A percentile compares a stretch with the other conserved stretches of the same genome.
Evolutionary conservation across 1,139 yeast genomes (phyloP).

Genomic region (Nadsonia starkeyi-henricii): DNA sequence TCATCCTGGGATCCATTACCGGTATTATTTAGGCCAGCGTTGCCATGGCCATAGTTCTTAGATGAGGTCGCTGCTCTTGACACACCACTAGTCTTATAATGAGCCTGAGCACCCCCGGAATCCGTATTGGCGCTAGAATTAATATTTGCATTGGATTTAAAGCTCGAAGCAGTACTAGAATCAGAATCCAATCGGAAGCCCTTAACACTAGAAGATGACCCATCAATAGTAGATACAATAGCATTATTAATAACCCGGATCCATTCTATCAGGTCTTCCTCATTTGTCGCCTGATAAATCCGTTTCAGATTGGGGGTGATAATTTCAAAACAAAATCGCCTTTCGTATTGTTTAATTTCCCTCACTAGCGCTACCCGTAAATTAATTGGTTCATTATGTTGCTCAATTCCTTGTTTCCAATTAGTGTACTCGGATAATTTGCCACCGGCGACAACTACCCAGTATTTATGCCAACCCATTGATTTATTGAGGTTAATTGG

Average conservation of each 20-base stretch:
- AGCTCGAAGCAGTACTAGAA: neutral
- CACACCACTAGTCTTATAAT: neutral
- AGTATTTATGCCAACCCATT: conserved; percentile 78
- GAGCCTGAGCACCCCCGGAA: neutral
- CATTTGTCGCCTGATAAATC: conserved; percentile 63
- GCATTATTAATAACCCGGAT: conserved; percentile 36
- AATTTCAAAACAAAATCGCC: conserved; percentile 58
- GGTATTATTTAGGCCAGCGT: too few relatives aligned
- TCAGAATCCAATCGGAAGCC: neutral
- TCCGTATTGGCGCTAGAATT: too few relatives aligned
- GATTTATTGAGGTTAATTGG: conserved; percentile 61
- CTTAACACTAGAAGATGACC: neutral
- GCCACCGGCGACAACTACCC: conserved; percentile 66
- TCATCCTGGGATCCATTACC: too few relatives aligned
- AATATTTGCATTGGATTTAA: neutral
- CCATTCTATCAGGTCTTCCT: conserved; percentile 61
- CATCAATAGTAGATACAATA: conserved; percentile 22
- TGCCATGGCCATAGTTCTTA: too few relatives aligned
- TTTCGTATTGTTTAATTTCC: conserved; percentile 32
- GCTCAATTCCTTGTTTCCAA: conserved; percentile 60
- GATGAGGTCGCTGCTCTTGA: neutral
- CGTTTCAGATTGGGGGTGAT: conserved; percentile 61
- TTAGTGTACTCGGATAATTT: conserved; percentile 59
- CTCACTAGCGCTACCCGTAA: conserved; percentile 57
- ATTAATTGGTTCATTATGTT: conserved; percentile 59